Evolutionary conservation across 352 stramenopile genomes (phyloP).

Genomic region (Blastocystis sp.): DNA sequence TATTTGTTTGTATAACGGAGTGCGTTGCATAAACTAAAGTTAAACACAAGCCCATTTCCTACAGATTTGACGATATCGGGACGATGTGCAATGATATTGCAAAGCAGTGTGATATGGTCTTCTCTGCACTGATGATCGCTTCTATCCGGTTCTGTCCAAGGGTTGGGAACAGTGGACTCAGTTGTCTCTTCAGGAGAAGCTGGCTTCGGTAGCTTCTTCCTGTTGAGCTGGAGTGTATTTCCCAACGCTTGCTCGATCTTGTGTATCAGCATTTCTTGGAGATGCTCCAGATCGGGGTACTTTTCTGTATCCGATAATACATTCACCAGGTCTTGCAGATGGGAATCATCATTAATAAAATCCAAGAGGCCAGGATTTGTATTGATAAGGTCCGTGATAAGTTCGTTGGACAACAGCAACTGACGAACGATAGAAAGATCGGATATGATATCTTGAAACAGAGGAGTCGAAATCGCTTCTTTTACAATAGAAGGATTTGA

Average conservation of each 20-base stretch:
- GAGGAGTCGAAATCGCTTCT: neutral
- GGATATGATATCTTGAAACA: slow-evolving; percentile 6
- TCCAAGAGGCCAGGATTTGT: neutral
- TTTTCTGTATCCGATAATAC: slow-evolving; percentile 2
- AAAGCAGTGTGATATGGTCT: slow-evolving; percentile 47
- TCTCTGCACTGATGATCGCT: slow-evolving; percentile 1
- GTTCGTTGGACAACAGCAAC: slow-evolving; percentile 2
- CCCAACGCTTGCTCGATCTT: slow-evolving; percentile 14
- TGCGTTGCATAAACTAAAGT: slow-evolving; percentile 27
- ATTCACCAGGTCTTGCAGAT: neutral
- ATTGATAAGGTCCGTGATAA: neutral
- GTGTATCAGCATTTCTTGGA: neutral
- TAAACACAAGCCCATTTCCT: neutral
- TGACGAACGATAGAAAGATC: slow-evolving; percentile 17
- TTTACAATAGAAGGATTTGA: neutral
- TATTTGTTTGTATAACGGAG: slow-evolving; percentile 30
- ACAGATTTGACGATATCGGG: slow-evolving; percentile 20
- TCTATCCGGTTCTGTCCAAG: neutral
- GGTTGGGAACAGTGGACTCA: neutral
- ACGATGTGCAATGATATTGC: slow-evolving; percentile 32
- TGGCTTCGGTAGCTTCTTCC: neutral
- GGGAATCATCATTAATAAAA: slow-evolving; percentile 20
- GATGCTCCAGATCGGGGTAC: neutral
- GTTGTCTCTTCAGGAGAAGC: neutral
- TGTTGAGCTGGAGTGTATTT: neutral